Conservation (phyloP, 352 stramenopile species). For the Globisporangium parvum region DNA sequence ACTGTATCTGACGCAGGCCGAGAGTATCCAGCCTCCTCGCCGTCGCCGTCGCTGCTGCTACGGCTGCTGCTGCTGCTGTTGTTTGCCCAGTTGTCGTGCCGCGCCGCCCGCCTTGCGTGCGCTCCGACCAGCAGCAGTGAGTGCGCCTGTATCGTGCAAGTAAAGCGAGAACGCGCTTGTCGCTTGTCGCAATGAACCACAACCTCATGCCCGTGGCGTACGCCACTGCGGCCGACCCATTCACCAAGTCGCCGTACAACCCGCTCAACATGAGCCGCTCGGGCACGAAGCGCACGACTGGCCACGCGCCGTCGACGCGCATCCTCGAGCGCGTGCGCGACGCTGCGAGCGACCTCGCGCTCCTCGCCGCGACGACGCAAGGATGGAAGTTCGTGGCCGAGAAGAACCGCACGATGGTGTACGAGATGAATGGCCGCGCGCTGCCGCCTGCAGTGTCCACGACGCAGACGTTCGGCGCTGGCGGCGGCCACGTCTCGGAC, state of each 20-base stretch:
- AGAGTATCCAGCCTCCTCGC: neutral
- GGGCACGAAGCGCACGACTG: conserved; percentile 37
- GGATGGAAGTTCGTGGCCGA: conserved; percentile 49
- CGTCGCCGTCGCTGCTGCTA: too few relatives aligned
- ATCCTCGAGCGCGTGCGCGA: conserved; percentile 62
- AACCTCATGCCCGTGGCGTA: conserved; percentile 9
- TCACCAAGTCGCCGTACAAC: conserved; percentile 36
- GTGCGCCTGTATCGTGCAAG: neutral
- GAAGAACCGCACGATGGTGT: conserved; percentile 47
- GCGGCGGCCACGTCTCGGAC: conserved; percentile 42
- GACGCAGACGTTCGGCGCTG: conserved; percentile 38
- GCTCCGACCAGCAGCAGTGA: neutral
- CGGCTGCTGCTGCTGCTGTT: too few relatives aligned
- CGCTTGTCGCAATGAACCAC: conserved; percentile 6
- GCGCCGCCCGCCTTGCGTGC: too few relatives aligned
- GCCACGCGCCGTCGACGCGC: conserved; percentile 44
- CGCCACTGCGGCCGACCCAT: conserved; percentile 16
- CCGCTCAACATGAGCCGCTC: conserved; percentile 44
- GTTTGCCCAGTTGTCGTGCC: too few relatives aligned
- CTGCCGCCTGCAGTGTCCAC: conserved; percentile 36
- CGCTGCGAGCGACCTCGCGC: conserved; percentile 45
- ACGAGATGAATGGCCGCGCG: conserved; percentile 50
- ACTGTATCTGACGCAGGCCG: too few relatives aligned
- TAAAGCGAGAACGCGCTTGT: neutral
- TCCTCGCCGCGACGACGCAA: conserved; percentile 31